Evolutionary conservation across 1,139 yeast genomes (phyloP).

Genomic region (Torulaspora globosa): DNA sequence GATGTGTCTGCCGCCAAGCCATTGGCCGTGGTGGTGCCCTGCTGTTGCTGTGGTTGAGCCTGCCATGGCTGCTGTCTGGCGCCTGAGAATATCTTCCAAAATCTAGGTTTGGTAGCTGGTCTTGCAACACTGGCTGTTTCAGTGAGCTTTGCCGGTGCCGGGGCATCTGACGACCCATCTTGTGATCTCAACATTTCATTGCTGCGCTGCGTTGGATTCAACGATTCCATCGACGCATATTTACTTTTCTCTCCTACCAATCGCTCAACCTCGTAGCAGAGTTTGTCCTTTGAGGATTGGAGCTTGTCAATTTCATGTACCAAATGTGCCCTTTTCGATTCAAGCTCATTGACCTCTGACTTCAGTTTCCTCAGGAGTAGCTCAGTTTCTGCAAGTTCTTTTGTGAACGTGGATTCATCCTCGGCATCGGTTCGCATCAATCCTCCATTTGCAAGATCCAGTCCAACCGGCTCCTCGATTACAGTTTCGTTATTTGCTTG

Average conservation of each 20-base stretch:
- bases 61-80: conserved; percentile 19
- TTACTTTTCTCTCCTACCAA: conserved; percentile 25
- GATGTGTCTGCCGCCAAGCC: conserved; percentile 20
- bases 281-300: conserved; percentile 31
- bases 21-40: conserved; percentile 17
- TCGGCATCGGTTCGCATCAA: neutral
- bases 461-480: conserved; percentile 8
- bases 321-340: conserved; percentile 26
- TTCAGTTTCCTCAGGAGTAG: conserved; percentile 36
- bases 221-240: conserved; percentile 14
- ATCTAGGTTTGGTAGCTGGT: conserved; percentile 32
- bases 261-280: conserved; percentile 37
- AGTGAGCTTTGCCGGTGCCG: conserved; percentile 18
- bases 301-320: conserved; percentile 28
- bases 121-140: conserved; percentile 32
- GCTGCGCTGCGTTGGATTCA: conserved; percentile 13
- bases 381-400: conserved; percentile 29
- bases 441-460: conserved; percentile 1
- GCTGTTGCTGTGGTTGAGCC: conserved; percentile 8
- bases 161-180: conserved; percentile 16
- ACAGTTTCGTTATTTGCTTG: conserved; percentile 11
- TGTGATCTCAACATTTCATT: conserved; percentile 9
- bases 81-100: conserved; percentile 36
- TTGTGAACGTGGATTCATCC: conserved; percentile 16
- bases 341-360: conserved; percentile 37